A percentile compares a stretch with the other conserved stretches of the same genome.
Evolutionary conservation across 257 asterid species (phyloP).

Genomic region (Forsythia suspensa): DNA sequence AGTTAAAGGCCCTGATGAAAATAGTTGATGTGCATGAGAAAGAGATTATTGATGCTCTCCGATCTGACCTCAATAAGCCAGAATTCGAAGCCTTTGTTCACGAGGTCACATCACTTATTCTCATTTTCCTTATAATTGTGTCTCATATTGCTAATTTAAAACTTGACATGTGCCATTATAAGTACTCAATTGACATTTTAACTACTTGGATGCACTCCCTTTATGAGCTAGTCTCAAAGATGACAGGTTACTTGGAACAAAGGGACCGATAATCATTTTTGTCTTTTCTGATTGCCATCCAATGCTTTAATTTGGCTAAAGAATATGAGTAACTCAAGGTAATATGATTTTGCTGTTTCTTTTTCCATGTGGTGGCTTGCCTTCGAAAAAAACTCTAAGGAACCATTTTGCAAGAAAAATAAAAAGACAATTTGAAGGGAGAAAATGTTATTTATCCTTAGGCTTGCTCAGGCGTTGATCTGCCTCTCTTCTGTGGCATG

Average conservation of each 20-base stretch:
- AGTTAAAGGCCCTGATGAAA: slow-evolving; percentile 64
- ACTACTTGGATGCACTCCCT: background rate
- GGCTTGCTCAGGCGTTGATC: background rate
- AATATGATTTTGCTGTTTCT: too few relatives aligned
- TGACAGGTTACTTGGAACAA: background rate
- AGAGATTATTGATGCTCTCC: slow-evolving; percentile 65
- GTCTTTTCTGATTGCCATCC: slow-evolving; percentile 23
- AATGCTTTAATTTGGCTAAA: slow-evolving; percentile 22
- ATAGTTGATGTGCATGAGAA: slow-evolving; percentile 53
- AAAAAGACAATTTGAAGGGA: background rate
- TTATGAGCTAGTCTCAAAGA: background rate
- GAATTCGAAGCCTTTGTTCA: slow-evolving; percentile 64
- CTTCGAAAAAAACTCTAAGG: too few relatives aligned
- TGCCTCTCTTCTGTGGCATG: background rate
- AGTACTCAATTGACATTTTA: too few relatives aligned
- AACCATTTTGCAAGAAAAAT: too few relatives aligned
- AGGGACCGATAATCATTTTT: background rate
- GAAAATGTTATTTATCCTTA: background rate
- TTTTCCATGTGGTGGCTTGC: too few relatives aligned
- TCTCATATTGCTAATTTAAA: background rate
- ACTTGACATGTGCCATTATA: background rate
- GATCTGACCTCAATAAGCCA: slow-evolving; percentile 74
- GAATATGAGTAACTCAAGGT: too few relatives aligned
- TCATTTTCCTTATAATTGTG: background rate
- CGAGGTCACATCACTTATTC: slow-evolving; percentile 48